Evolutionary conservation across 768 basidiomycete species (phyloP).

Genomic region (Exidia glandulosa): DNA sequence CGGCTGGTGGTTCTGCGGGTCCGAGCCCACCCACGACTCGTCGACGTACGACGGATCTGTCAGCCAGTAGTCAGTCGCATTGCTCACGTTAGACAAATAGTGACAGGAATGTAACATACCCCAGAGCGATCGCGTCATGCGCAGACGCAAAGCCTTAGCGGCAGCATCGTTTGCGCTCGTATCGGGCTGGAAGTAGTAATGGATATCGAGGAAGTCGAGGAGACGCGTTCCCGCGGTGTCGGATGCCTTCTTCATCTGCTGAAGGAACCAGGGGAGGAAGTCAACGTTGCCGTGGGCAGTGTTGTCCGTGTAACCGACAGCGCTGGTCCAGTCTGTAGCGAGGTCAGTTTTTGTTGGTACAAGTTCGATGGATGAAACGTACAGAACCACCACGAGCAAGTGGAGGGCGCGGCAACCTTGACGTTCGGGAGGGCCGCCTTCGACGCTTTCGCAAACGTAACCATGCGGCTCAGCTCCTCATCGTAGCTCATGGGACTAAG

Average conservation of each 20-base stretch:
- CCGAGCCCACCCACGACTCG: conserved; percentile 41
- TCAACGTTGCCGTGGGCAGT: conserved; percentile 41
- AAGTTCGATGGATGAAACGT: conserved; percentile 15
- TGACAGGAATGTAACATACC: conserved; percentile 11
- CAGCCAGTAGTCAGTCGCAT: background rate
- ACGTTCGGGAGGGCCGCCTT: conserved; percentile 35
- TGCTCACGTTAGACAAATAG: background rate
- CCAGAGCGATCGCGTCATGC: conserved; percentile 43
- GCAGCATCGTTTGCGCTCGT: conserved; percentile 42
- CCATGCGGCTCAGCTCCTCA: conserved; percentile 37
- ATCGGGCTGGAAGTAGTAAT: conserved; percentile 44
- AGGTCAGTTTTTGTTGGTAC: conserved; percentile 13
- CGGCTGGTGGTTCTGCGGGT: conserved; percentile 35
- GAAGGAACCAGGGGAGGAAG: conserved; percentile 46
- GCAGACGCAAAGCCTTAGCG: conserved; percentile 38
- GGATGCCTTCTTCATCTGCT: conserved; percentile 33
- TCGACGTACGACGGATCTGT: conserved; percentile 35
- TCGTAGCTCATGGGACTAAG: conserved; percentile 39
- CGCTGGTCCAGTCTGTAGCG: conserved; percentile 42
- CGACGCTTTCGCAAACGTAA: conserved; percentile 29
- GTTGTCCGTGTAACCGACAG: conserved; percentile 36
- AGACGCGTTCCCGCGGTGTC: conserved; percentile 27
- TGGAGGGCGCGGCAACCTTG: conserved; percentile 35
- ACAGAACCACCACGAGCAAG: conserved; percentile 21
- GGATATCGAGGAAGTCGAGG: conserved; percentile 46